Conservation (phyloP, 2,329 filamentous ascomycete species). For the Cryphonectria nitschkei region DNA sequence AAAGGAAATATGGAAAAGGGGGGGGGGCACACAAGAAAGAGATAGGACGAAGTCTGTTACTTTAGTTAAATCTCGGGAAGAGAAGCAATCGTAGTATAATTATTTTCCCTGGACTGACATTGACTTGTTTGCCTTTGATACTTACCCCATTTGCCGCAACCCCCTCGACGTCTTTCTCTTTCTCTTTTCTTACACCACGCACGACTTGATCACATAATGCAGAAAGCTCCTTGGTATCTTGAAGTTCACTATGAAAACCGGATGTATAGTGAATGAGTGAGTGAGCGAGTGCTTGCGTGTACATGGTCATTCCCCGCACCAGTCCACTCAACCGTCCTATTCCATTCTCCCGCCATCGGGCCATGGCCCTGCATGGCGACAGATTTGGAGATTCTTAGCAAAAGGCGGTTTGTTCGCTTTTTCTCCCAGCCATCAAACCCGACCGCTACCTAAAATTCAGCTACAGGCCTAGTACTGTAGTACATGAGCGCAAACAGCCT, state of each 20-base stretch:
- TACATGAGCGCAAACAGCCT: background rate
- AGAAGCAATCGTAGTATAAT: background rate
- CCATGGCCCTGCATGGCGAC: too few relatives aligned
- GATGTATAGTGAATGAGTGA: too few relatives aligned
- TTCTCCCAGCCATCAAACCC: background rate
- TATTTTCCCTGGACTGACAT: background rate
- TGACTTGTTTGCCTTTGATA: background rate
- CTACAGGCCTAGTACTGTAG: background rate
- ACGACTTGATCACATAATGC: too few relatives aligned
- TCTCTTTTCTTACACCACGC: too few relatives aligned
- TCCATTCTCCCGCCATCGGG: too few relatives aligned
- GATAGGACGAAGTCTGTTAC: background rate
- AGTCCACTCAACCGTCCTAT: too few relatives aligned
- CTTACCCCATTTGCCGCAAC: too few relatives aligned
- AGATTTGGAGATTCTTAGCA: background rate
- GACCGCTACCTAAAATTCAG: background rate
- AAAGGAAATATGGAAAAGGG: background rate
- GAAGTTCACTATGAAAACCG: too few relatives aligned
- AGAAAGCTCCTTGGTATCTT: too few relatives aligned
- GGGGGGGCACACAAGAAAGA: background rate
- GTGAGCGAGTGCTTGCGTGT: too few relatives aligned
- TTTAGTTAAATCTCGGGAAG: background rate
- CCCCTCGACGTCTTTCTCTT: background rate
- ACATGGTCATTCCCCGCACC: too few relatives aligned
- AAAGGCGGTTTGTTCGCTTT: background rate